Percentiles rank a stretch among this genome's conserved stretches.
Evolutionary conservation across 1,284 basidiomycete species (phyloP).

Genomic region (Cryptococcus sp.): DNA sequence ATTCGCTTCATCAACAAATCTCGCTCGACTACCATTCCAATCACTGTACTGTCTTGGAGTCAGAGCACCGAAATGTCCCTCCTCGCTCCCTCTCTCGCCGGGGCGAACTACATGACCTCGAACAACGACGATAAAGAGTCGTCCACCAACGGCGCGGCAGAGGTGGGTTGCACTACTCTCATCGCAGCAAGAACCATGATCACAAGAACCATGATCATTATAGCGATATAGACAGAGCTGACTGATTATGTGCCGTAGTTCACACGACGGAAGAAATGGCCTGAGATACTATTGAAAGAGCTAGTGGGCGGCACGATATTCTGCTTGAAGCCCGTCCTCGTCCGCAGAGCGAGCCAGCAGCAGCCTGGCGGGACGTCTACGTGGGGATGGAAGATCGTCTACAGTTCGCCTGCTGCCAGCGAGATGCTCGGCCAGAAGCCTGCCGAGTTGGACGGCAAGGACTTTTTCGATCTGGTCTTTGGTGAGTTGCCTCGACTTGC

Average conservation of each 20-base stretch:
- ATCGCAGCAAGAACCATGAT: too few relatives aligned
- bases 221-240: not conserved
- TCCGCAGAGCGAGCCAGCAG: not conserved
- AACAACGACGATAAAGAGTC: slow-evolving; percentile 23
- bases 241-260: slow-evolving; percentile 29
- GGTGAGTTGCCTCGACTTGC: slow-evolving; percentile 21
- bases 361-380: slow-evolving; percentile 10
- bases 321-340: slow-evolving; percentile 41
- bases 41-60: not conserved
- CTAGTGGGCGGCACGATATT: slow-evolving; percentile 46
- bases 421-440: slow-evolving; percentile 45
- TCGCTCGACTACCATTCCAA: too few relatives aligned
- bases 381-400: slow-evolving; percentile 46
- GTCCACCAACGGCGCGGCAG: slow-evolving; percentile 22
- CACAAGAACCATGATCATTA: too few relatives aligned
- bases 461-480: slow-evolving; percentile 48
- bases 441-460: slow-evolving; percentile 40
- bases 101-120: slow-evolving; percentile 22
- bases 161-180: slow-evolving; percentile 8
- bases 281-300: slow-evolving; percentile 49
- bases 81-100: slow-evolving; percentile 18
- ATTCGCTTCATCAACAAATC: too few relatives aligned
- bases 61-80: slow-evolving; percentile 12
- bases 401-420: slow-evolving; percentile 39
- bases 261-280: slow-evolving; percentile 50